These are phyloP conservation scores for Collybia mongolica DNA, from an alignment of 768 basidiomycete species.

Conservation along the genomic window DNA sequence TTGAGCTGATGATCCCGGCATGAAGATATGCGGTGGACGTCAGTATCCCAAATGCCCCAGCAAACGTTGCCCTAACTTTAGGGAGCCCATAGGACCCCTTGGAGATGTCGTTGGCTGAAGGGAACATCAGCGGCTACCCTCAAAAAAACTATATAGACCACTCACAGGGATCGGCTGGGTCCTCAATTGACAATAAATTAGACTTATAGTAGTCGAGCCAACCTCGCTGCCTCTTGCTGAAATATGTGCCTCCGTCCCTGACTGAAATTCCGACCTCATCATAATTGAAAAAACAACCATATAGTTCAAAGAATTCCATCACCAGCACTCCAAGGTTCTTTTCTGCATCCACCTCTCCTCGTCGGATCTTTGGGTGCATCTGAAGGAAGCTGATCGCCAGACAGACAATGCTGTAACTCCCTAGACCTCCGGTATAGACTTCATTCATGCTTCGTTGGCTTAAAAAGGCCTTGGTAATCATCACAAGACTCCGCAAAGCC, in stretches of 20 bases:
- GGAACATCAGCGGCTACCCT: slow-evolving; percentile 1
- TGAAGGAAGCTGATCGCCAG: slow-evolving; percentile 93
- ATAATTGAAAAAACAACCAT: slow-evolving; percentile 91
- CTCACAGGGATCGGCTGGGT: slow-evolving; percentile 87
- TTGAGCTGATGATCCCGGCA: slow-evolving; percentile 60
- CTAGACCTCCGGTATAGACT: slow-evolving; percentile 94
- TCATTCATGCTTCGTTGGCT: slow-evolving; percentile 93
- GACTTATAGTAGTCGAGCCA: slow-evolving; percentile 68
- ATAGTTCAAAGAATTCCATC: slow-evolving; percentile 97
- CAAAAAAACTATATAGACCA: slow-evolving; percentile 14
- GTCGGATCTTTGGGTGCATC: slow-evolving; percentile 94
- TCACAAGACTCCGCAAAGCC: slow-evolving; percentile 78
- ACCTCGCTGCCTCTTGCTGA: slow-evolving; percentile 74
- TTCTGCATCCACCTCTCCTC: slow-evolving; percentile 83
- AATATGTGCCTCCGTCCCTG: slow-evolving; percentile 87
- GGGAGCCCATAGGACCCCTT: slow-evolving; percentile 82
- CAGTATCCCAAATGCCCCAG: slow-evolving; percentile 78
- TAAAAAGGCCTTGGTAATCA: slow-evolving; percentile 90
- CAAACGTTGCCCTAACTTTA: slow-evolving; percentile 79
- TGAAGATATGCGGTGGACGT: slow-evolving; percentile 69
- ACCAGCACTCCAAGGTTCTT: slow-evolving; percentile 91
- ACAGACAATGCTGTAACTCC: slow-evolving; percentile 93
- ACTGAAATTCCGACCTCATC: slow-evolving; percentile 87
- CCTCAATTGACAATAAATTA: slow-evolving; percentile 81
- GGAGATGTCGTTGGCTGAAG: slow-evolving; percentile 88